Conservation (phyloP, 495 filamentous ascomycete species). For the Aspergillus funiculosus region DNA sequence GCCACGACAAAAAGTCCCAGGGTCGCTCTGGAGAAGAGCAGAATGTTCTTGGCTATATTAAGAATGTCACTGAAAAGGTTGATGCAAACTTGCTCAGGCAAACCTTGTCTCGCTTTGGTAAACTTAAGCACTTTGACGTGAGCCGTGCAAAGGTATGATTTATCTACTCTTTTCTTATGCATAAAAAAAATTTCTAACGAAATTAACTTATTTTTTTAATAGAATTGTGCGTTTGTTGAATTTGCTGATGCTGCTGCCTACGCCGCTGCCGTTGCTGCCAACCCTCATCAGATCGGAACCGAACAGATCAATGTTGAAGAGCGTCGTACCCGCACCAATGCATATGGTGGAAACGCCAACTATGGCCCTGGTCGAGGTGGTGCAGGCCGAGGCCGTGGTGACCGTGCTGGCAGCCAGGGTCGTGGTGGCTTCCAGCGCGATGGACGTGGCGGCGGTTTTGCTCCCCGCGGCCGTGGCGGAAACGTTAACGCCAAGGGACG, state of each 20-base stretch:
- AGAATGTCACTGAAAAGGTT: slow-evolving; percentile 86
- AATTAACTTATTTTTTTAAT: slow-evolving; percentile 8
- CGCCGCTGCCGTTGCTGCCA: slow-evolving; percentile 71
- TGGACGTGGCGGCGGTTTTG: slow-evolving; percentile 51
- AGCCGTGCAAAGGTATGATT: slow-evolving; percentile 75
- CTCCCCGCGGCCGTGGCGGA: slow-evolving; percentile 50
- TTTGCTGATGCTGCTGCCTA: slow-evolving; percentile 75
- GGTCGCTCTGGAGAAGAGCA: slow-evolving; percentile 60
- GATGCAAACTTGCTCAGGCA: slow-evolving; percentile 59
- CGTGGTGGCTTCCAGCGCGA: slow-evolving; percentile 64
- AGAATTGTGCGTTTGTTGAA: slow-evolving; percentile 98
- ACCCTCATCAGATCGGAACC: slow-evolving; percentile 76
- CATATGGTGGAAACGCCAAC: slow-evolving; percentile 54
- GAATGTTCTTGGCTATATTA: slow-evolving; percentile 76
- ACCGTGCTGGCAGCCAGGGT: slow-evolving; percentile 59
- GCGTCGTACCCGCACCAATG: slow-evolving; percentile 68
- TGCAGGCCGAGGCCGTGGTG: slow-evolving; percentile 60
- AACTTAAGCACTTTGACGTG: slow-evolving; percentile 82
- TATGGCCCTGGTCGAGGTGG: slow-evolving; percentile 56
- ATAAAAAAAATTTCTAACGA: not conserved
- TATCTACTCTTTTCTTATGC: not conserved
- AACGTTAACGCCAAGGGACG: slow-evolving; percentile 45
- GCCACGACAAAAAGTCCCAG: slow-evolving; percentile 69
- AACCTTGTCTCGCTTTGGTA: slow-evolving; percentile 65
- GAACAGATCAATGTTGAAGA: slow-evolving; percentile 83